Evolutionary conservation across 2,329 filamentous ascomycete genomes (phyloP).

Genomic region (Monosporascus sp.): DNA sequence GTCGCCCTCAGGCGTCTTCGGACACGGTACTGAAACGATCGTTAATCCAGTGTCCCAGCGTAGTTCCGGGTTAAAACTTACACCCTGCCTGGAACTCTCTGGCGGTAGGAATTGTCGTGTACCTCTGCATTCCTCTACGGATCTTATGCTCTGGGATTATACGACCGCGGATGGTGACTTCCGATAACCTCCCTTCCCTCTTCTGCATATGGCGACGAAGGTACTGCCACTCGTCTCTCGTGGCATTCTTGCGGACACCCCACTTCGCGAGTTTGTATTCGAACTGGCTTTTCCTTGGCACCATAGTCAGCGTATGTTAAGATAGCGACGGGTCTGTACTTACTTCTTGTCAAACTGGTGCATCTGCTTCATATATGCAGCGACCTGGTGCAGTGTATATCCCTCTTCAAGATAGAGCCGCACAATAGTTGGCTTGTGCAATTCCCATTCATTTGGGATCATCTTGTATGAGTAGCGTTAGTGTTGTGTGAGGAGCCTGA

Average conservation of each 20-base stretch:
- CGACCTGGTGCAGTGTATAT: conserved; percentile 1
- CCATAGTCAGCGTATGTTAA: not conserved
- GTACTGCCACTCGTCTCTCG: conserved; percentile 2
- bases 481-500: no score
- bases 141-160: not conserved
- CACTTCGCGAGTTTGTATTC: conserved; percentile 8
- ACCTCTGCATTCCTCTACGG: conserved; percentile 1
- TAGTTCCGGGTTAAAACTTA: not conserved
- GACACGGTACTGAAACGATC: conserved; percentile 2
- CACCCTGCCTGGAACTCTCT: not conserved
- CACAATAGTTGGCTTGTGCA: no score
- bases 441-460: no score
- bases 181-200: not conserved
- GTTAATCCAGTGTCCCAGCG: no score
- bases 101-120: conserved; percentile 4
- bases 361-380: conserved; percentile 18
- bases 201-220: conserved; percentile 1
- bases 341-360: conserved; percentile 3
- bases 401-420: no score
- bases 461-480: no score
- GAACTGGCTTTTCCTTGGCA: conserved; percentile 4
- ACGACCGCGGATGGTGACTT: not conserved
- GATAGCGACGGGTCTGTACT: not conserved
- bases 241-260: conserved; percentile 5
- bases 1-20: not conserved